Base-by-base conservation (phyloP, 306 rosid genomes). In the Vigna mungo region DNA sequence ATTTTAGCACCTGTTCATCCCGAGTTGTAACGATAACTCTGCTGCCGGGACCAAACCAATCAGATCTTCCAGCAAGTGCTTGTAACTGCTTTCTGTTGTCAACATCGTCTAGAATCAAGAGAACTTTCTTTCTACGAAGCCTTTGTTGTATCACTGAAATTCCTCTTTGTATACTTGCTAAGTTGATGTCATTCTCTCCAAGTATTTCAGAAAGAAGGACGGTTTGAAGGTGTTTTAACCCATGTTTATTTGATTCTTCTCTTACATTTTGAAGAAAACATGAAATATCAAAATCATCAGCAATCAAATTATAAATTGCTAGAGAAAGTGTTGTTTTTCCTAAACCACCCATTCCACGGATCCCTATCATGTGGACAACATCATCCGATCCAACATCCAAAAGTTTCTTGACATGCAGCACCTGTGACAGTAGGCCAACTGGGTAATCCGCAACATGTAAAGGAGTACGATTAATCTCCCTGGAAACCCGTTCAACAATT, bases 301-400 rank as follows among this genome's bases (percentile, higher is more conserved):
- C 11, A 54, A 54, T 21, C 61, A 54, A 54, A 54, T 21, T 20
- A 54, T 56, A 56, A 23, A 56, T 4, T 23, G 36, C 37, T 21
- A 17, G 3, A 56, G 63, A 36, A 5, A 56, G 63, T 56, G 63
- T 56, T 56, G 63, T n/a, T 56, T 59, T 59, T 59, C 65, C 65
- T 59, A 59, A 0, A 1, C 86, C 86, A 0, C 78, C 83, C 1
- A 49, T 51, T 55, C 84, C 87, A 65, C 15, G 30, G 2, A 80
- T 80, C 12, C 72, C 87, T 36, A 80, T 41, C 68, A 80, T 76
- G 21, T 21, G 13, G 14, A 63, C 49, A 2, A 0, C 20, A n/a
- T 47, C 18, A 25, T 15, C 8, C 15, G 56, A 76, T 1, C 6
- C 80, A 43, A 27, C 16, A 2, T 51, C 48, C 18, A 84, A 2